Evolutionary conservation across 148 eudicot genomes (phyloP).

Genomic region (Chenopodium suecicum): DNA sequence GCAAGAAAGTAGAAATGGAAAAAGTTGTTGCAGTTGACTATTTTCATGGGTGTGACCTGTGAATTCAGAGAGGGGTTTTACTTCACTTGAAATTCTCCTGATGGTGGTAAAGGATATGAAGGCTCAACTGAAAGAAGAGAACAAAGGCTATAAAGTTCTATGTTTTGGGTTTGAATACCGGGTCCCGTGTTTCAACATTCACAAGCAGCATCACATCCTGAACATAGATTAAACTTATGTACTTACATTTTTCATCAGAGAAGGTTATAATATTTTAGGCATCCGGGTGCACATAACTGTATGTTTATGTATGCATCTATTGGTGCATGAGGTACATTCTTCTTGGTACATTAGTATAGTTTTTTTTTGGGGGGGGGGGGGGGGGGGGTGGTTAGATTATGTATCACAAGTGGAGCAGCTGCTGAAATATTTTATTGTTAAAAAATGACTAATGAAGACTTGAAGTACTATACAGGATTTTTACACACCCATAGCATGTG

Average conservation of each 20-base stretch:
- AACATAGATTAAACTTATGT: no score
- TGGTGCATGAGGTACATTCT: no score
- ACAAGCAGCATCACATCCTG: no score
- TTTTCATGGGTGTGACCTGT: neutral
- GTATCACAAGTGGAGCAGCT: neutral
- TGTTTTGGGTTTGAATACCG: neutral
- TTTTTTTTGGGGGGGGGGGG: neutral
- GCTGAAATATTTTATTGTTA: neutral
- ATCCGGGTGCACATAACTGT: neutral
- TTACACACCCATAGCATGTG: neutral
- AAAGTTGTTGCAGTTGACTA: neutral
- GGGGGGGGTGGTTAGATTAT: neutral
- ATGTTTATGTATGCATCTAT: no score
- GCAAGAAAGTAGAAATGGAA: constrained; percentile 12
- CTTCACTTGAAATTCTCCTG: no score
- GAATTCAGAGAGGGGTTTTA: no score
- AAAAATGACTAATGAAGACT: neutral
- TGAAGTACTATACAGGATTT: neutral
- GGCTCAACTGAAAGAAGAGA: neutral
- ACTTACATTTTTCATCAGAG: no score
- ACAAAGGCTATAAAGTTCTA: neutral
- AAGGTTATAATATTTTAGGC: no score
- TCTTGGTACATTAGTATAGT: neutral
- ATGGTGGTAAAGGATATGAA: no score
- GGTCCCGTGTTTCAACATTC: no score